A percentile compares a stretch with the other conserved stretches of the same genome.
These are phyloP conservation scores for Agrocybe chaxingu DNA, from an alignment of 768 basidiomycete genomes.

Conservation along the genomic window DNA sequence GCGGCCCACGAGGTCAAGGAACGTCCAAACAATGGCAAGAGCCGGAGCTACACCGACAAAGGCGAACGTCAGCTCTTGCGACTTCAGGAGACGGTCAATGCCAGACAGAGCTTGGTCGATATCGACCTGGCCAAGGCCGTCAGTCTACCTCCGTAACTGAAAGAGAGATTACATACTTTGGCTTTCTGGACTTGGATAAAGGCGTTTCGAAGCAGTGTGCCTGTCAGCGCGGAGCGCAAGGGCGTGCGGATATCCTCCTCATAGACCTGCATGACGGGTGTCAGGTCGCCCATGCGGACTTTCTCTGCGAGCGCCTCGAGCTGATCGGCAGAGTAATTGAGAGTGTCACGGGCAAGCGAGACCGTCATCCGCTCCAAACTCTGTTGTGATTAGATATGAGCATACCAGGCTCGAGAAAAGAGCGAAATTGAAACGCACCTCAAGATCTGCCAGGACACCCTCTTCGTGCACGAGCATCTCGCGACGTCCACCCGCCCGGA, in stretches of 20 bases:
- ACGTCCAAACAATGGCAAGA: constrained; percentile 61
- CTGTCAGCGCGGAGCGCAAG: constrained; percentile 72
- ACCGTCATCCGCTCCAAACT: constrained; percentile 92
- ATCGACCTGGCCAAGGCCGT: constrained; percentile 62
- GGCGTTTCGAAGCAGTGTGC: constrained; percentile 77
- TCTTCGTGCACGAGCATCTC: constrained; percentile 75
- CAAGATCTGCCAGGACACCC: constrained; percentile 81
- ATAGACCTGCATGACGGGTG: constrained; percentile 81
- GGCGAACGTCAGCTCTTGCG: constrained; percentile 93
- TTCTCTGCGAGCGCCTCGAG: constrained; percentile 62
- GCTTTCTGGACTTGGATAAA: constrained; percentile 96
- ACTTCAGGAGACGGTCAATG: constrained; percentile 90
- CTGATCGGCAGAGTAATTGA: constrained; percentile 60
- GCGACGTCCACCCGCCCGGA: constrained; percentile 75
- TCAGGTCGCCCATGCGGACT: constrained; percentile 79
- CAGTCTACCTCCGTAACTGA: background rate
- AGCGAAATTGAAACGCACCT: constrained; percentile 42
- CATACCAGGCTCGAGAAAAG: background rate
- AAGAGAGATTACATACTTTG: constrained; percentile 50
- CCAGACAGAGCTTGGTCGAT: constrained; percentile 87
- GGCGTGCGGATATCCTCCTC: constrained; percentile 93
- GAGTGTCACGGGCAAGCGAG: constrained; percentile 77
- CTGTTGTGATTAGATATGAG: constrained; percentile 32
- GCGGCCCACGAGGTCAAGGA: constrained; percentile 48
- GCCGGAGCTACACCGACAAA: constrained; percentile 96